These are phyloP conservation scores for Fusarium foetens DNA, from an alignment of 2,329 filamentous ascomycete species.

Conservation along the genomic window DNA sequence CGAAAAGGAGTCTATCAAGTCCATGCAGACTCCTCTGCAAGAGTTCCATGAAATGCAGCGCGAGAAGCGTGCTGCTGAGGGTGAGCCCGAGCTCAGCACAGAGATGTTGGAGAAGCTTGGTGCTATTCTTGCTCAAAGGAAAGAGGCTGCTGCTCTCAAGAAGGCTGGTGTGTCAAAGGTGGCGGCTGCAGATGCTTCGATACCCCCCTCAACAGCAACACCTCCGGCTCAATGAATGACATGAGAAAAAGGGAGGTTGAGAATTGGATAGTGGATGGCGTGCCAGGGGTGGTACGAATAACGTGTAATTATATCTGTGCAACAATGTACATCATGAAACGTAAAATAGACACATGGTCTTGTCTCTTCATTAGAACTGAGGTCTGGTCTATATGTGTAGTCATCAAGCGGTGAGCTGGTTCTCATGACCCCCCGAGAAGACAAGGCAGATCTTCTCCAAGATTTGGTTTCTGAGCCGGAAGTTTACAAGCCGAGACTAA, in stretches of 20 bases:
- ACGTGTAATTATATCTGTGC: constrained; percentile 49
- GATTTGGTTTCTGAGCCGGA: not conserved
- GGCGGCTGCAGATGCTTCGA: constrained; percentile 28
- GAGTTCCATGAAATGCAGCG: constrained; percentile 68
- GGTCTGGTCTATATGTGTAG: not conserved
- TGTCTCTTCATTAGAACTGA: constrained; percentile 20
- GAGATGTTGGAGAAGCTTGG: constrained; percentile 72
- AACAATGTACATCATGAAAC: constrained; percentile 48
- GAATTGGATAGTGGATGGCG: constrained; percentile 25
- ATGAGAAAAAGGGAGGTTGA: not conserved
- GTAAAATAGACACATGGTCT: constrained; percentile 44
- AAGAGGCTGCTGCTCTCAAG: constrained; percentile 53
- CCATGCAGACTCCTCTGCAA: constrained; percentile 66
- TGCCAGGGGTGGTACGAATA: constrained; percentile 32
- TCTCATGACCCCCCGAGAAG: not conserved
- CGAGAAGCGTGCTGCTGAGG: constrained; percentile 60
- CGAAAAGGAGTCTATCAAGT: constrained; percentile 43
- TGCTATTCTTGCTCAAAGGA: constrained; percentile 67
- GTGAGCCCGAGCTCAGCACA: constrained; percentile 65
- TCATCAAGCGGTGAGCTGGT: not conserved
- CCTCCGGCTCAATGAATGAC: constrained; percentile 33
- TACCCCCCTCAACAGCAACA: constrained; percentile 31
- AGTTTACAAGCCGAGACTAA: not conserved
- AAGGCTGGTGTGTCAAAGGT: constrained; percentile 52
- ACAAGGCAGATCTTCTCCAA: not conserved